These are phyloP conservation scores for Malus sylvestris DNA, from an alignment of 306 rosid species.

Conservation along the genomic window DNA sequence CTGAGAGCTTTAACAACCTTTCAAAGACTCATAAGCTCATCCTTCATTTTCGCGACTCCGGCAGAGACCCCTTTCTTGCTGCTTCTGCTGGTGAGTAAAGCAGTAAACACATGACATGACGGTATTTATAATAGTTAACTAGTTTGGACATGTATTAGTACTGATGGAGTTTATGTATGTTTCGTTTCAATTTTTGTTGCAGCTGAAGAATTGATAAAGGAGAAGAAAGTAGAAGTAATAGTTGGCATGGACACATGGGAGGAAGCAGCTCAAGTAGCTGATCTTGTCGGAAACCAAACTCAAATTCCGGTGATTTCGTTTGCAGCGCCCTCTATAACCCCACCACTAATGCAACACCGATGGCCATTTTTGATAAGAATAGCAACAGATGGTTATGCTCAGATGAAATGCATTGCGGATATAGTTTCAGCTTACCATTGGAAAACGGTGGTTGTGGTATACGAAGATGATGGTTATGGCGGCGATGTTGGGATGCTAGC, in stretches of 20 bases:
- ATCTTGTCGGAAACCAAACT: constrained; percentile 27
- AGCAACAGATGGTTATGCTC: constrained; percentile 22
- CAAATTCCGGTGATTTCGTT: constrained; percentile 45
- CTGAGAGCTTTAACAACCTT: constrained; percentile 20
- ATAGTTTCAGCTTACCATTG: constrained; percentile 22
- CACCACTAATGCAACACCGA: constrained; percentile 26
- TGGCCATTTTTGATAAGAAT: constrained; percentile 58
- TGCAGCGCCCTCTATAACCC: constrained; percentile 28
- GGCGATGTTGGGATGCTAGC: constrained; percentile 31
- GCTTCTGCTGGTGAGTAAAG: constrained; percentile 17
- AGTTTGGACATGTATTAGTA: not conserved
- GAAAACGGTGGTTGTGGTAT: constrained; percentile 36
- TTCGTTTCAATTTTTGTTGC: not conserved
- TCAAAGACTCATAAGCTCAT: constrained; percentile 6
- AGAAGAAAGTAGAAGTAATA: constrained; percentile 30
- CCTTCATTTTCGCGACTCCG: constrained; percentile 5
- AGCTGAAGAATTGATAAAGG: constrained; percentile 39
- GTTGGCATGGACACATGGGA: constrained; percentile 52
- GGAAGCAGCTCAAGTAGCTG: constrained; percentile 55
- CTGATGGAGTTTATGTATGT: not conserved
- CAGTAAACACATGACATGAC: not conserved
- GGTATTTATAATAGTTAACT: not conserved
- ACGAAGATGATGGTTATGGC: constrained; percentile 39
- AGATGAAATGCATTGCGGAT: constrained; percentile 46
- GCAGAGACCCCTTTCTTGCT: constrained; percentile 4